A percentile compares a stretch with the other conserved stretches of the same genome.
Conservation (phyloP, 108 stramenopile species). For the Nitzschia sp. region DNA sequence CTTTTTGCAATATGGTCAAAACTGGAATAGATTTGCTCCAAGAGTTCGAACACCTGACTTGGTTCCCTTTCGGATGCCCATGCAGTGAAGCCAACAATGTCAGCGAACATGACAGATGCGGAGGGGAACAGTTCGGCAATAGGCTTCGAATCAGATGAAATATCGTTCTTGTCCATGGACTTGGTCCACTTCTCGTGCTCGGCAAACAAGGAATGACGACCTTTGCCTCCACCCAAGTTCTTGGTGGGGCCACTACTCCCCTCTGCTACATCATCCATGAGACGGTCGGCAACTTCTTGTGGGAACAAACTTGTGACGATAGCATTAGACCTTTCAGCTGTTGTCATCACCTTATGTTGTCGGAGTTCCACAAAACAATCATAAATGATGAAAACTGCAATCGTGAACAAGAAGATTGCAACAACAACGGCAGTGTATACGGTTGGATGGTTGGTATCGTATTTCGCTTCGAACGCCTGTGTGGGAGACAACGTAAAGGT, state of each 20-base stretch:
- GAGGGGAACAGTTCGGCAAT: not conserved
- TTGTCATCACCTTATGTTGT: constrained; percentile 33
- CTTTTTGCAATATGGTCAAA: not conserved
- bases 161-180: not conserved
- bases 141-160: not conserved
- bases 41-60: constrained; percentile 46
- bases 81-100: constrained; percentile 9
- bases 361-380: constrained; percentile 53
- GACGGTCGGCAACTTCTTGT: constrained; percentile 22
- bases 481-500: not conserved
- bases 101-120: constrained; percentile 4
- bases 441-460: not conserved
- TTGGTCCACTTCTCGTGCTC: not conserved
- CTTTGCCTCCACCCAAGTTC: not conserved
- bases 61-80: constrained; percentile 29
- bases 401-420: constrained; percentile 50
- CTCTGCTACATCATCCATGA: constrained; percentile 7
- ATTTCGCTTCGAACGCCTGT: not conserved
- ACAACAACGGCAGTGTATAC: constrained; percentile 31
- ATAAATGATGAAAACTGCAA: constrained; percentile 47
- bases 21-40: constrained; percentile 42
- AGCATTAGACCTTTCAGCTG: constrained; percentile 39
- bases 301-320: constrained; percentile 62
- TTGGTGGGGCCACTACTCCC: not conserved
- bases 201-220: not conserved